Conservation (phyloP, 176 grass and related monocot genomes). For the Hyparrhenia diplandra region DNA sequence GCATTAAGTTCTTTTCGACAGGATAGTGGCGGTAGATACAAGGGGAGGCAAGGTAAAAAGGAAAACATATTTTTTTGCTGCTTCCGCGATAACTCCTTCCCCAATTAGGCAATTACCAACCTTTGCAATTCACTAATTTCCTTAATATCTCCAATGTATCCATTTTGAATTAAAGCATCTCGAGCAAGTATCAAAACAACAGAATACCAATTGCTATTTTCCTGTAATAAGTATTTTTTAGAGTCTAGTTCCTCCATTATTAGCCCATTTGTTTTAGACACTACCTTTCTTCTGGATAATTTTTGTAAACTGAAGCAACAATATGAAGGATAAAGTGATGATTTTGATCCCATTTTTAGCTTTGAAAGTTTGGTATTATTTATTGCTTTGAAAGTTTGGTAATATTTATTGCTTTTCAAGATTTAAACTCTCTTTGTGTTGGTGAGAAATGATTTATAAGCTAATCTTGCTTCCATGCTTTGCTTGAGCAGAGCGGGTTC, state of each 20-base stretch:
- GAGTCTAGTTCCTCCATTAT: neutral
- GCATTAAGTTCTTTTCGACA: no score
- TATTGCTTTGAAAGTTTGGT: slow-evolving; percentile 1
- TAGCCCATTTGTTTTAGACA: neutral
- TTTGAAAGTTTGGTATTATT: no score
- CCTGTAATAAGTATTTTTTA: neutral
- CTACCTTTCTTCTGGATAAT: neutral
- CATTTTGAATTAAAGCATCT: slow-evolving; percentile 11
- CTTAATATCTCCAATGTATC: neutral
- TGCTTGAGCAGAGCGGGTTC: slow-evolving; percentile 65
- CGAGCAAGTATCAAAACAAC: neutral
- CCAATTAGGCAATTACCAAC: neutral
- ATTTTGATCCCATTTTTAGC: neutral
- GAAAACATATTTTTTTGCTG: neutral
- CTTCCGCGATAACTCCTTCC: neutral
- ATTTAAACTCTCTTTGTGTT: slow-evolving; percentile 15
- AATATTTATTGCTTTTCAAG: slow-evolving; percentile 15
- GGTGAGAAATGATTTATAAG: neutral
- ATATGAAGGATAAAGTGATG: neutral
- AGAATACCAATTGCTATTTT: neutral
- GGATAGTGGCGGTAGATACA: no score
- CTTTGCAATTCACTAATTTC: neutral
- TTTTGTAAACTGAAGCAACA: neutral
- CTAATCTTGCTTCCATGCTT: slow-evolving; percentile 35
- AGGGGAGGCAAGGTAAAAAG: no score